phyloP scores from a whole-genome alignment of 345 rosid genomes.

The Citrus trifoliata region DNA sequence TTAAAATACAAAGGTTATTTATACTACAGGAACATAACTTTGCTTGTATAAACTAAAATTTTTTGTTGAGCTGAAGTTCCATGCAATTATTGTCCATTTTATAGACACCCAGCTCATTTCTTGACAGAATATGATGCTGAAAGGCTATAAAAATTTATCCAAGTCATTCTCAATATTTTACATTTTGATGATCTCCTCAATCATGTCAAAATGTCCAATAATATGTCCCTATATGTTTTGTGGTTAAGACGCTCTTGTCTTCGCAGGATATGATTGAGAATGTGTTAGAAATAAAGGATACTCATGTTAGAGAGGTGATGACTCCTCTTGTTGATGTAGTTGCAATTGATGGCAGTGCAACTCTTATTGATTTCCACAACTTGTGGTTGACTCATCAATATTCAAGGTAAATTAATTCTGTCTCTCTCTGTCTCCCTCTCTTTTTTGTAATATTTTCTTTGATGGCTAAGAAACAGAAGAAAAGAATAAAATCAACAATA shows the following conservation, averaged over 20 bases:
- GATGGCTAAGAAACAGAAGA: background rate
- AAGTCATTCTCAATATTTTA: background rate
- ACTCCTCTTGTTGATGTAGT: constrained; percentile 99
- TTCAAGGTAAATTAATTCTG: constrained; percentile 55
- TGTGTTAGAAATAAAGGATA: constrained; percentile 97
- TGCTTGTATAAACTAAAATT: background rate
- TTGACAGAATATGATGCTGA: background rate
- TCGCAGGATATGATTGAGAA: constrained; percentile 98
- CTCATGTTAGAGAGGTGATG: constrained; percentile 98
- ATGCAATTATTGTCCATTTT: background rate
- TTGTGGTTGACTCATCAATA: constrained; percentile 98
- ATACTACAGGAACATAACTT: background rate
- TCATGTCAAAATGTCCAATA: background rate
- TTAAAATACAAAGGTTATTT: background rate
- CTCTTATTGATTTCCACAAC: constrained; percentile 79
- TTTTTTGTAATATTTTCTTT: too few relatives aligned
- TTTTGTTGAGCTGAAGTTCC: background rate
- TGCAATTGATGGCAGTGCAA: constrained; percentile 85
- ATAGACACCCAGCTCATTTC: background rate
- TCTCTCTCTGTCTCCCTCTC: too few relatives aligned
- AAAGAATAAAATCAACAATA: background rate
- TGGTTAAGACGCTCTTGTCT: constrained; percentile 17
- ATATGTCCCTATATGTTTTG: constrained; percentile 1
- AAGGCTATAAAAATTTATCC: background rate
- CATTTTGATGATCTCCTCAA: background rate